Conservation (phyloP, 2,329 filamentous ascomycete species). For the Botrytis medusae region DNA sequence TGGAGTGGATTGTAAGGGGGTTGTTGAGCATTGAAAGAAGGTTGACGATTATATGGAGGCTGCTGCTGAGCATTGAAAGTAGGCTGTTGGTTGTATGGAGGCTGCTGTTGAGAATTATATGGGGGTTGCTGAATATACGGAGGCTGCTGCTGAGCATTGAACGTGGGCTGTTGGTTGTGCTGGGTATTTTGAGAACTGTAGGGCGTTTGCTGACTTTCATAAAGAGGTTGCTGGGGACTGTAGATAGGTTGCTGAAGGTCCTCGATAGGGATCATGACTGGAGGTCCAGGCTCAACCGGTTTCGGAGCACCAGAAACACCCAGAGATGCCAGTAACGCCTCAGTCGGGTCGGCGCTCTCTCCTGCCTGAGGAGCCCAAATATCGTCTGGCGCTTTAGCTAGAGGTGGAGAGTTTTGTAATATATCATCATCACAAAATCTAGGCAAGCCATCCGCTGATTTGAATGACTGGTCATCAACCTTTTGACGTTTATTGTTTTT, state of each 20-base stretch:
- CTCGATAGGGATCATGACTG: conserved; percentile 20
- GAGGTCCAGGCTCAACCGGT: conserved; percentile 32
- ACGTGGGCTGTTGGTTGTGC: conserved; percentile 8
- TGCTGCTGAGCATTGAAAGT: conserved; percentile 7
- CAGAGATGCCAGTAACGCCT: conserved; percentile 40
- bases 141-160: conserved; percentile 32
- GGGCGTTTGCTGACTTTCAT: not conserved
- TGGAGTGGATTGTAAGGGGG: conserved; percentile 36
- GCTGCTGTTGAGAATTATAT: not conserved
- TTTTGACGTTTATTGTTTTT: conserved; percentile 36
- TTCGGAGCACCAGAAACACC: conserved; percentile 42
- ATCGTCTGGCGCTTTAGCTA: conserved; percentile 34
- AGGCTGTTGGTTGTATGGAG: not conserved
- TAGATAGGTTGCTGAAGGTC: conserved; percentile 4
- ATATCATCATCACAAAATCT: conserved; percentile 23
- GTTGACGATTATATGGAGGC: not conserved
- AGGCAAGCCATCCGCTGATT: conserved; percentile 1
- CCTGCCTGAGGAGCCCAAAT: conserved; percentile 39
- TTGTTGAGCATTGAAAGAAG: conserved; percentile 30
- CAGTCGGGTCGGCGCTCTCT: conserved; percentile 37
- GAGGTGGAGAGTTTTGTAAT: conserved; percentile 27
- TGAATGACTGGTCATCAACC: conserved; percentile 22
- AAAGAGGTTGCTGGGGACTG: conserved; percentile 11
- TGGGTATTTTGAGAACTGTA: conserved; percentile 19
- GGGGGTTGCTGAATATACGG: conserved; percentile 26